Conservation (phyloP, 768 basidiomycete genomes). For the Leccinum aurantiacum region DNA sequence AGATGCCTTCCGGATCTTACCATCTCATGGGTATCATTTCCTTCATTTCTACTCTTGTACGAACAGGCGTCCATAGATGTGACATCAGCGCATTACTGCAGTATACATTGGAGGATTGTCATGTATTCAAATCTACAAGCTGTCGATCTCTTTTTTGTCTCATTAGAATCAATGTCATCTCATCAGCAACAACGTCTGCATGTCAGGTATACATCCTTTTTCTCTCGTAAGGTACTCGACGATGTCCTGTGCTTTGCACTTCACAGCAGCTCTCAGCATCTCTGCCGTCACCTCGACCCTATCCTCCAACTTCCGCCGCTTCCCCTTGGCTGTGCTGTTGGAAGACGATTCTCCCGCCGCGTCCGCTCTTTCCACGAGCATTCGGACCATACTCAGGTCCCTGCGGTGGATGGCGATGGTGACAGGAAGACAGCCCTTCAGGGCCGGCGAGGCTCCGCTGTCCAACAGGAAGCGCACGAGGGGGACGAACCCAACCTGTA, state of each 20-base stretch:
- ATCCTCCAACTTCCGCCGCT: conserved; percentile 59
- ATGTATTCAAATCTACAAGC: conserved; percentile 6
- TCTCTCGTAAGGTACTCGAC: conserved; percentile 67
- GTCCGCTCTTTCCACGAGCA: conserved; percentile 68
- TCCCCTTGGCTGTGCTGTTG: conserved; percentile 30
- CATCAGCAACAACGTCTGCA: conserved; percentile 56
- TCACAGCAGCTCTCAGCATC: conserved; percentile 69
- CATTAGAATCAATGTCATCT: conserved; percentile 19
- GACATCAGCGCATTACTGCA: conserved; percentile 19
- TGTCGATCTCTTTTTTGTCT: neutral
- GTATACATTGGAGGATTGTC: conserved; percentile 18
- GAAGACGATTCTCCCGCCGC: conserved; percentile 19
- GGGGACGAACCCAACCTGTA: conserved; percentile 59
- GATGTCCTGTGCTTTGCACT: conserved; percentile 64
- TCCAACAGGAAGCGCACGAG: conserved; percentile 71
- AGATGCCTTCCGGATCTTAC: neutral
- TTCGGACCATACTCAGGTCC: conserved; percentile 64
- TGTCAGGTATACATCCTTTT: conserved; percentile 72
- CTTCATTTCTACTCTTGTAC: conserved; percentile 10
- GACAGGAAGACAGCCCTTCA: conserved; percentile 64
- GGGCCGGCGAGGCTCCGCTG: conserved; percentile 67
- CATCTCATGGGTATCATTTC: conserved; percentile 13
- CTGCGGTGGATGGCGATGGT: conserved; percentile 71
- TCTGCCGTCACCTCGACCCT: conserved; percentile 50
- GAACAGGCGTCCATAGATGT: conserved; percentile 27